phyloP scores from a whole-genome alignment of 768 basidiomycete genomes.

The Leccinum incarnatum region DNA sequence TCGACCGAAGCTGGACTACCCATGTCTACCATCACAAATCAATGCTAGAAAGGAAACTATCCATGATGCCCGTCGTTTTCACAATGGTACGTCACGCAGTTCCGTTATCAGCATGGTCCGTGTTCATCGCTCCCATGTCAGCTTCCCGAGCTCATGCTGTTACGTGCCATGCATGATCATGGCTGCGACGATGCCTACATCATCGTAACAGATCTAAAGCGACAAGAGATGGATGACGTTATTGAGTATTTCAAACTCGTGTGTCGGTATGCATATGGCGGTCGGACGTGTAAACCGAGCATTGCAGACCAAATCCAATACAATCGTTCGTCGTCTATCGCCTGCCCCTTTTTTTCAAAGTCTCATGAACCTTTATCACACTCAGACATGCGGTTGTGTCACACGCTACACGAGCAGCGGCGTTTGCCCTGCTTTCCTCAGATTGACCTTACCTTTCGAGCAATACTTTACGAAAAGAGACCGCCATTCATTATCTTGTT shows the following conservation, averaged over 20 bases:
- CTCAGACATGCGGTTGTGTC: constrained; percentile 63
- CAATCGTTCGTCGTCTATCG: constrained; percentile 52
- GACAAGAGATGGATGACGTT: constrained; percentile 78
- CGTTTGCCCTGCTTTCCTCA: constrained; percentile 82
- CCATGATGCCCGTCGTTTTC: constrained; percentile 79
- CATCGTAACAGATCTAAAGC: constrained; percentile 75
- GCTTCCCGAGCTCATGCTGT: constrained; percentile 77
- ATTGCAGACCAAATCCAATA: constrained; percentile 65
- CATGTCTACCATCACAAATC: constrained; percentile 78
- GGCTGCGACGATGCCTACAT: constrained; percentile 78
- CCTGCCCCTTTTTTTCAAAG: not conserved
- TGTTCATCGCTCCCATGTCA: constrained; percentile 26
- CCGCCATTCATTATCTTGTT: constrained; percentile 77
- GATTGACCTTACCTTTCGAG: constrained; percentile 74
- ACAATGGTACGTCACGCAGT: constrained; percentile 56
- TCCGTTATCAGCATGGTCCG: not conserved
- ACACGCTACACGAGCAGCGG: constrained; percentile 62
- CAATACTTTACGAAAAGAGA: constrained; percentile 71
- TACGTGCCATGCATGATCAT: constrained; percentile 77
- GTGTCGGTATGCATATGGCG: constrained; percentile 62
- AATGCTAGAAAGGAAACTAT: constrained; percentile 67
- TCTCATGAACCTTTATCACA: constrained; percentile 5
- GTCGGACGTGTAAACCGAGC: constrained; percentile 58
- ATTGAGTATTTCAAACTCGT: constrained; percentile 78
- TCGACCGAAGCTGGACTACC: constrained; percentile 80